Evolutionary conservation across 1,284 basidiomycete genomes (phyloP).

Genomic region (Exobasidium rhododendri): DNA sequence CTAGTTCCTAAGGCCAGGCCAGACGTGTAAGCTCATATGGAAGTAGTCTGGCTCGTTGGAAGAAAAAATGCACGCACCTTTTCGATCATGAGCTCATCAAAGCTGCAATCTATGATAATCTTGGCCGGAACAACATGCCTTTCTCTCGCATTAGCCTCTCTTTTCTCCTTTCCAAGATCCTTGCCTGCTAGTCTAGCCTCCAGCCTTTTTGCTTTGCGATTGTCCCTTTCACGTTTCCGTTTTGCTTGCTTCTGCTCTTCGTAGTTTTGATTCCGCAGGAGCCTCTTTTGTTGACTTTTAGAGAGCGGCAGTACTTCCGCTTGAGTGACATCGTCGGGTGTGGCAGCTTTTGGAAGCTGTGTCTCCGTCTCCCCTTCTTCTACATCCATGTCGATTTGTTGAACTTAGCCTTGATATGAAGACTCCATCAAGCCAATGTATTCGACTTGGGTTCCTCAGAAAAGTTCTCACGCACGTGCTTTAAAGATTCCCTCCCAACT

Average conservation of each 20-base stretch:
- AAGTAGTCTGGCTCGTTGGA: background rate
- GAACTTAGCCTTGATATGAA: background rate
- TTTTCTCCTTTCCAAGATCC: background rate
- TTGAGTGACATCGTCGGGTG: no score
- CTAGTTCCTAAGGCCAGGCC: conserved; percentile 67
- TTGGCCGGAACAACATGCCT: conserved; percentile 57
- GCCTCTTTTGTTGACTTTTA: conserved; percentile 13
- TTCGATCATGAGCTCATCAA: conserved; percentile 90
- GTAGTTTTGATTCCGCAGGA: background rate
- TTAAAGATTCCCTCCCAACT: no score
- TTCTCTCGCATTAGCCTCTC: background rate
- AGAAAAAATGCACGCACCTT: conserved; percentile 65
- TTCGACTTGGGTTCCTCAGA: no score
- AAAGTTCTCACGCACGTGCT: no score
- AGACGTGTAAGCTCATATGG: background rate
- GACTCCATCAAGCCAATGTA: background rate
- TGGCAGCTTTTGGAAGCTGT: no score
- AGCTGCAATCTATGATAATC: conserved; percentile 84
- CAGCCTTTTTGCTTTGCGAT: background rate
- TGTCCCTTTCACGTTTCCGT: background rate
- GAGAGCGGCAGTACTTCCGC: conserved; percentile 2
- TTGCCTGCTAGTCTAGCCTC: conserved; percentile 2
- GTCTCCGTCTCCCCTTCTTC: background rate
- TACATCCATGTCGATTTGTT: no score
- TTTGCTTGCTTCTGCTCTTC: conserved; percentile 4